Base-by-base conservation (phyloP, 163 green algal genomes). In the Prototheca stagnorum region DNA sequence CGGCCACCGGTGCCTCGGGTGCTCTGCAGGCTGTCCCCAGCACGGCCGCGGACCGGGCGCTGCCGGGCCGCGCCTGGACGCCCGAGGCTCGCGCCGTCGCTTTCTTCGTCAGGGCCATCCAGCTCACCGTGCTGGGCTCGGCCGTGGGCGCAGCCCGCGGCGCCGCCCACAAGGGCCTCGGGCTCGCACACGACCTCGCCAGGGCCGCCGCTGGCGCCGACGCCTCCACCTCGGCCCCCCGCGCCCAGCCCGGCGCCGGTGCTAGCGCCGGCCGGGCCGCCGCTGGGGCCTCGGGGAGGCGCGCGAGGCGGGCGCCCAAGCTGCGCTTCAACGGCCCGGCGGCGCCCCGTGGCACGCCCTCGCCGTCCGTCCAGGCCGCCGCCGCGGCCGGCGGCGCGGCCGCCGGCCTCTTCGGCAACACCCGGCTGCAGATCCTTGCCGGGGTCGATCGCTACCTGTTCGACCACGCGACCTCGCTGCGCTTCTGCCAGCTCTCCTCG, bases 401-500 rank as follows among this genome's bases (percentile, higher is more conserved):
- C 54, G 72, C 84, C 58, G 84, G 81, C n/a, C 41, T 94, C 14
- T 81, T 79, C 50, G 69, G 68, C 35, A 95, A 97, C 65, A 21
- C 71, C 45, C 56, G 79, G 2, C 75, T 75, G 53, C 70, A 77
- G 47, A 47, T 57, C 41, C 46, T 70, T 59, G 53, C 53, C n/a
- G 86, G 86, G 29, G 64, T 93, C 21, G 87, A 96, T 65, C 70
- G 78, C 35, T 84, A 79, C 62, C 57, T 92, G 34, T 88, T 90
- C 52, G 73, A 74, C 28, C 79, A 82, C 58, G 68, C 54, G 54
- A 81, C 72, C 51, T 75, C 61, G 41, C 62, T 71, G 20, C 60
- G 57, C 47, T 43, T 17, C 39, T 68, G 64, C 56, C 45, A 64
- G 26, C 46, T 36, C 0, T 28, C 36, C 21, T 43, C 22, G 14